These are phyloP conservation scores for Aureobasidium pullulans DNA, from an alignment of 2,329 filamentous ascomycete genomes.

Conservation along the genomic window DNA sequence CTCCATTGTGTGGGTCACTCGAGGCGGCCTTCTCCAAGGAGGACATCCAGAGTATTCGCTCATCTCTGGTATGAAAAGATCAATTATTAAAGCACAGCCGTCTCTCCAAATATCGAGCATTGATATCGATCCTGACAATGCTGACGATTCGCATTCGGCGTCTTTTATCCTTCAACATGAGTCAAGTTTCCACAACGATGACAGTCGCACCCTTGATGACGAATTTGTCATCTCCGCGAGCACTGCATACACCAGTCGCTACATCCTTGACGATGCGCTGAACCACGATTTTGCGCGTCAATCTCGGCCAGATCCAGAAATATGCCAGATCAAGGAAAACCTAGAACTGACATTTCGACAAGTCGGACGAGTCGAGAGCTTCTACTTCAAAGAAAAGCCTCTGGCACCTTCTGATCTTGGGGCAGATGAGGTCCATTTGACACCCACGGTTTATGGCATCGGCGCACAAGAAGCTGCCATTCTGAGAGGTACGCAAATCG, in stretches of 20 bases:
- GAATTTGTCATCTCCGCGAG: not conserved
- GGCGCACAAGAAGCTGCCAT: not conserved
- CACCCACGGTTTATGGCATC: not conserved
- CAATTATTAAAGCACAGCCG: not conserved
- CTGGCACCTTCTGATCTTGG: too few species aligned
- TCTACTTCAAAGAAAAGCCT: not conserved
- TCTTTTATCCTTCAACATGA: not conserved
- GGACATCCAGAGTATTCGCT: not conserved
- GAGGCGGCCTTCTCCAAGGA: not conserved
- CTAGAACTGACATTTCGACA: not conserved
- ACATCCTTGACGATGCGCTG: not conserved
- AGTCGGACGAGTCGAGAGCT: not conserved
- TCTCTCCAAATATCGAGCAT: not conserved
- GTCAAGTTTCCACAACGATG: not conserved
- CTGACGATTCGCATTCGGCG: not conserved
- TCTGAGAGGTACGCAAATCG: not conserved
- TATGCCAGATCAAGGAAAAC: not conserved
- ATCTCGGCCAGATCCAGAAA: not conserved
- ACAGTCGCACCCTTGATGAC: not conserved
- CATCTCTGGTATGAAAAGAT: not conserved
- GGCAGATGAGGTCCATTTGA: not conserved
- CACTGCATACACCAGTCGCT: not conserved
- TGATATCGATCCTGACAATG: not conserved
- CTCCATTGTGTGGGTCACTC: not conserved
- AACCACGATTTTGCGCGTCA: not conserved